Base-by-base conservation (phyloP, 139 green algal species). In the Ostreobium quekettii region DNA sequence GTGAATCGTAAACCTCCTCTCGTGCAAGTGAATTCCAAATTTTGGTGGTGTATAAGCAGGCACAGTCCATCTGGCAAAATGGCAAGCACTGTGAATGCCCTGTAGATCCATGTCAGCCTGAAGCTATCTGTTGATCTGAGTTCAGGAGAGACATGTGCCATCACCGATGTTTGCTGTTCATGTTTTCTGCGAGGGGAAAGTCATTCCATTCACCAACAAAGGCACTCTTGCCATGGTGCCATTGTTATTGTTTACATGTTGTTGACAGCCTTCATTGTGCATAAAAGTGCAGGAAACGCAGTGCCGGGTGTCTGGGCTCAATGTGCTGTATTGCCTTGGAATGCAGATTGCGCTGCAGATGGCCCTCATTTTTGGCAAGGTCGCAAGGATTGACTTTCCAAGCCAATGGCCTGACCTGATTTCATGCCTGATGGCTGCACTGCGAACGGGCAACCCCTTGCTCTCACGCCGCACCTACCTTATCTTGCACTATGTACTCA, bases 401-500 rank as follows among this genome's bases (percentile, higher is more conserved):
- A 39, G 59, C 8, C 79, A 87, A 19, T 97, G 91, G 91, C 90
- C 91, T 2, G 67, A 38, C 28, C 79, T 97, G 15, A 88, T 96
- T 60, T 62, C 38, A 5, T 78, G 90, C 42, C 78, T 97, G 24
- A 48, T 94, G 59, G 67, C 64, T 2, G 69, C 31, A 60, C 48
- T 72, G 32, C 36, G 22, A 35, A 58, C 2, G 48, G 28, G 32
- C 8, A 19, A 29, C 30, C 22, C 29, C 26, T 67, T 75, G 19
- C 33, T 65, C 2, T 46, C 38, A 8, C 75, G 85, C n/a, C 82
- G 88, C 4, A 76, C 84, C 22, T 91, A 93, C 70, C 78, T 97
- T 3, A 80, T 87, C 24, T 76, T 97, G 39, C 91, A 97, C 68
- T 88, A 97, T 69, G 78, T 95, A 6, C 77, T 97, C n/a, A 97